These are phyloP conservation scores for Eleusine coracana DNA, from an alignment of 176 grass and related monocot species.

Conservation along the genomic window DNA sequence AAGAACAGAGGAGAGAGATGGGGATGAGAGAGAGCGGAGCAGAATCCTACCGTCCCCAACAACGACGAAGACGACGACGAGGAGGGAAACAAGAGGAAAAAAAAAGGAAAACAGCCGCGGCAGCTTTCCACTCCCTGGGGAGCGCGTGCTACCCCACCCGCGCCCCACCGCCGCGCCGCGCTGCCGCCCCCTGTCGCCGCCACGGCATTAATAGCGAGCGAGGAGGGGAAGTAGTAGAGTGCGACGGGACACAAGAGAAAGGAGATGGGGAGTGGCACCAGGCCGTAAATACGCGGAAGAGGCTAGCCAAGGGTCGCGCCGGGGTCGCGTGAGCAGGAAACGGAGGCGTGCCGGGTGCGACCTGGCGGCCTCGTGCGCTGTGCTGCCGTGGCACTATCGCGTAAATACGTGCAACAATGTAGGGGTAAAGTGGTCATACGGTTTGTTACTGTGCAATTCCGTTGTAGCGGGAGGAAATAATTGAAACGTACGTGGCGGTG, in stretches of 20 bases:
- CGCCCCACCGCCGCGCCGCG: background rate
- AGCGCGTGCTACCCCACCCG: background rate
- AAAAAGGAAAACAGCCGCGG: background rate
- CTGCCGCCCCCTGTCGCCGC: constrained; percentile 11
- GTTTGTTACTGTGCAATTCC: background rate
- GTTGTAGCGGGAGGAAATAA: background rate
- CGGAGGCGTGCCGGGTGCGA: constrained; percentile 9
- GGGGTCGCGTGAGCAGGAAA: background rate
- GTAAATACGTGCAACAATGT: fast-evolving
- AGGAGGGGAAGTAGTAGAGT: background rate
- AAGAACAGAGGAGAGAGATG: background rate
- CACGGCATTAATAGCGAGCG: constrained; percentile 25
- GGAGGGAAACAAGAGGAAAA: background rate
- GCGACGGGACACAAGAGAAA: constrained; percentile 5
- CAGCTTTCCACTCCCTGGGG: background rate
- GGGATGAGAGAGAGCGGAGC: constrained; percentile 20
- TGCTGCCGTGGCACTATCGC: constrained; percentile 12
- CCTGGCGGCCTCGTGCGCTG: constrained; percentile 31
- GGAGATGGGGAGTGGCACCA: constrained; percentile 27
- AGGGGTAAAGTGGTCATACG: background rate
- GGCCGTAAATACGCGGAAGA: background rate
- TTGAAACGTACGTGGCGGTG: constrained; percentile 19
- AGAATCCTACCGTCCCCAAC: background rate
- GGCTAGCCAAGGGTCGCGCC: background rate
- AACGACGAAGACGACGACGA: background rate